Conservation (phyloP, 192 early-diverging fungal genomes). For the Linnemannia exigua region DNA sequence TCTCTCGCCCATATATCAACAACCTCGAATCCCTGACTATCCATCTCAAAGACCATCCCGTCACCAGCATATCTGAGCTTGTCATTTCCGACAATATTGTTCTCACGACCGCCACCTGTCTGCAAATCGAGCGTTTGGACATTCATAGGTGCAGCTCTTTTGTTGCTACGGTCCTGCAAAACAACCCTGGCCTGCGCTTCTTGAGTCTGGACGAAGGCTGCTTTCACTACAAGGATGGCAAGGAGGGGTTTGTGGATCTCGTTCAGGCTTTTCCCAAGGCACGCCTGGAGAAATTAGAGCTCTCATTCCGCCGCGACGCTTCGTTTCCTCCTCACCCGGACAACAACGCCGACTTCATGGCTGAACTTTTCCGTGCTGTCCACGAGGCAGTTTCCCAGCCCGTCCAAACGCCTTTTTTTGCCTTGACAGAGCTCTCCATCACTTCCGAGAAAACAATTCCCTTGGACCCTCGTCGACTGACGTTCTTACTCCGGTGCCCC, state of each 20-base stretch:
- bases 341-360: neutral
- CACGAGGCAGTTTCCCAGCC: neutral
- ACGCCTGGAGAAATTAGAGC: neutral
- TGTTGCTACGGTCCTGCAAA: neutral
- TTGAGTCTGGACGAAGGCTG: neutral
- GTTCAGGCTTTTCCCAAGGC: neutral
- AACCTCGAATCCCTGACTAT: neutral
- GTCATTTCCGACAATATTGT: neutral
- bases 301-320: neutral
- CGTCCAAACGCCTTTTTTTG: neutral
- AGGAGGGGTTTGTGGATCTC: neutral
- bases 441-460: neutral
- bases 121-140: too few species aligned
- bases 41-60: neutral
- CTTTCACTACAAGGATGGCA: neutral
- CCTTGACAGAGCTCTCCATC: neutral
- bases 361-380: neutral
- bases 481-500: neutral
- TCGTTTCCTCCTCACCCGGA: neutral
- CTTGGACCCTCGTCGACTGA: neutral
- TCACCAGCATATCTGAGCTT: neutral
- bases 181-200: neutral
- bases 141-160: too few species aligned
- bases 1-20: neutral
- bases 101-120: neutral